Base-by-base conservation (phyloP, 495 filamentous ascomycete species). In the Lophiotrema nucula region DNA sequence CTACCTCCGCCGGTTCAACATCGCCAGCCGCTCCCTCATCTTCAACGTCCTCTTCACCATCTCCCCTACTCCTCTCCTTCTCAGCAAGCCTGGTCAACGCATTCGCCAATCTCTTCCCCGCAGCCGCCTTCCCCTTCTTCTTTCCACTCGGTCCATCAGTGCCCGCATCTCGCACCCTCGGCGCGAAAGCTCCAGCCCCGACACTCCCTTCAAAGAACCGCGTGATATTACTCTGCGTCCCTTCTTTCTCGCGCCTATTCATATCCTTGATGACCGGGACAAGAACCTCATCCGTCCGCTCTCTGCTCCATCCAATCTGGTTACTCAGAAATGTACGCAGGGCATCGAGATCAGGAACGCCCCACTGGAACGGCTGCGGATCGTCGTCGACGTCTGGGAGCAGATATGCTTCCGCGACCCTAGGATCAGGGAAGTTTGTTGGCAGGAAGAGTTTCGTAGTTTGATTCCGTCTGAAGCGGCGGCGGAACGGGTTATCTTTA, bases 151-250 rank as follows among this genome's bases (percentile, higher is more conserved):
- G 45, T 15, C 49, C 42, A 42, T 26, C 37, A 81, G 15, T 73
- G 81, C 1, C 53, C n/a, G n/a, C n/a, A n/a, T n/a, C 64, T 49
- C 78, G 81, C 59, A 81, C 80, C 41, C 88, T 81, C 1, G 90
- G 91, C 25, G 90, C 90, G 77, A 93, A 95, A 0, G 83, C 73
- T 1, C 81, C 81, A 11, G 73, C 67, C 0, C 86, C 86, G 0
- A 82, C 81, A 2, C 72, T 73, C 0, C 85, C 83, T 19, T 77
- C 75, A 70, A 97, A 93, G 68, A 83, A 98, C 22, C 83, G 78
- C n/a, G 93, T 98, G 61, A 98, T 95, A 69, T 97, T 98, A 26
- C 83, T 84, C 77, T 98, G 93, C 18, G 92, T 96, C 1, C 95
- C 93, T 70, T 97, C 93, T 12, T 79, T 77, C 56, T 87, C 85